Evolutionary conservation across 2,329 filamentous ascomycete genomes (phyloP), one percentile per base, ranked within the genome.

Genomic region (Aspergillus alliaceus): DNA sequence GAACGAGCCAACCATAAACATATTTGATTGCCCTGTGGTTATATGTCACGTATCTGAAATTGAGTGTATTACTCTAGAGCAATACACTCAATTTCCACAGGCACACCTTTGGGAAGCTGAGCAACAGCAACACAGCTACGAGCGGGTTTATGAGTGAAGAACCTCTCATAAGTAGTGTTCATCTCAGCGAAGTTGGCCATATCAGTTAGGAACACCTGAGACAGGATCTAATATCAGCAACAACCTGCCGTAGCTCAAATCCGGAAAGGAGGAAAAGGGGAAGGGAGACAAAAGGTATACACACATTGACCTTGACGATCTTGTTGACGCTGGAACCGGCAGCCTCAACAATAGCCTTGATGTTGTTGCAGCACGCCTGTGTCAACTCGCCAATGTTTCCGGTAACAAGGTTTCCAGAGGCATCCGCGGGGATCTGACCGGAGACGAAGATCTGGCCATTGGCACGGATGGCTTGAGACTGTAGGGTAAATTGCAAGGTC

Each of bases 101-200:
- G 84, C 51, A 86, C 85, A 34, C 81, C 81, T 78, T 86, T 86
- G 24, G 85, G 85, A 72, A 88, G 76, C 75, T 85, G 79, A 70
- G 82, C 80, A 56, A 86, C 85, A 3, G 85, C 85, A 51, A 88
- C 83, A 72, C 85, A 87, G 74, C 82, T 85, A 51, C 85, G 76
- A 20, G 85, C 84, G 18, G 85, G 85, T 79, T 85, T 86, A 71
- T 86, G 83, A 25, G 71, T 66, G 77, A 90, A 91, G 79, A 86
- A 89, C 73, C 87, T 84, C 69, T 83, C 84, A 69, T 90, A 91
- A 49, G 88, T 82, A 66, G 82, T 82, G 75, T 91, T 92, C 86
- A 91, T 90, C 72, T 87, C 85, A 50, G 84, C 87, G 72, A 98
- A 98, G 78, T 95, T 83, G 62, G 83, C 85, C 93, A 98, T 98